A percentile compares a stretch with the other conserved stretches of the same genome.
Conservation (phyloP, 2,329 filamentous ascomycete species). For the Phaeosphaeria sp. region DNA sequence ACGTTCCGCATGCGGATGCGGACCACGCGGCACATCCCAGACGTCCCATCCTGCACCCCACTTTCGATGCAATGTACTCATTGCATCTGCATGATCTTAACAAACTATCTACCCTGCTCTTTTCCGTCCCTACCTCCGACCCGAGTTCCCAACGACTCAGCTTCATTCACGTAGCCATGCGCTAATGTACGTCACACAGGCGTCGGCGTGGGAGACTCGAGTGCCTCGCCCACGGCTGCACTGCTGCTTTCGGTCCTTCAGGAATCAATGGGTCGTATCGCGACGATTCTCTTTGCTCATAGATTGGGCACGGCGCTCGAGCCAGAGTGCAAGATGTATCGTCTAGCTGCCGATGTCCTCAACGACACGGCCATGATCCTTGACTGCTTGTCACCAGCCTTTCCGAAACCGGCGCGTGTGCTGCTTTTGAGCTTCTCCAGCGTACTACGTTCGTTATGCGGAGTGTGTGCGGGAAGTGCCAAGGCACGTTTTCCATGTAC, state of each 20-base stretch:
- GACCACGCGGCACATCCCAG: conserved; percentile 4
- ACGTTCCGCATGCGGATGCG: background rate
- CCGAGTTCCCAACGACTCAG: background rate
- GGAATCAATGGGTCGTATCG: conserved; percentile 79
- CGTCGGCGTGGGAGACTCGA: conserved; percentile 83
- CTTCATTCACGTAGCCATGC: conserved; percentile 1
- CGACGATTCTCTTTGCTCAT: conserved; percentile 87
- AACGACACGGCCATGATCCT: conserved; percentile 87
- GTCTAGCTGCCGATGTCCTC: conserved; percentile 84
- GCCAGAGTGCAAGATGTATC: conserved; percentile 89
- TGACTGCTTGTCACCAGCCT: conserved; percentile 79
- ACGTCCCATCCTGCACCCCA: background rate
- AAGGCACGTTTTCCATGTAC: too few relatives aligned
- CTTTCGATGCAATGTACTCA: conserved; percentile 1
- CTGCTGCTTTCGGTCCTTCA: conserved; percentile 84
- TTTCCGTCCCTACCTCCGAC: background rate
- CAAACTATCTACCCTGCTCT: background rate
- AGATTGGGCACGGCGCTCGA: conserved; percentile 81
- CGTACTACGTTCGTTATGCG: conserved; percentile 74
- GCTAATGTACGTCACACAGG: conserved; percentile 49
- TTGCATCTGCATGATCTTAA: conserved; percentile 3
- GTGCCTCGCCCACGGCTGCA: conserved; percentile 78
- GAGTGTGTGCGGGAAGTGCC: conserved; percentile 85
- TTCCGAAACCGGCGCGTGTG: conserved; percentile 67
- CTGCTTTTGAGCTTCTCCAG: conserved; percentile 65